Base-by-base conservation (phyloP, 768 basidiomycete genomes). In the Boletus speciosus region DNA sequence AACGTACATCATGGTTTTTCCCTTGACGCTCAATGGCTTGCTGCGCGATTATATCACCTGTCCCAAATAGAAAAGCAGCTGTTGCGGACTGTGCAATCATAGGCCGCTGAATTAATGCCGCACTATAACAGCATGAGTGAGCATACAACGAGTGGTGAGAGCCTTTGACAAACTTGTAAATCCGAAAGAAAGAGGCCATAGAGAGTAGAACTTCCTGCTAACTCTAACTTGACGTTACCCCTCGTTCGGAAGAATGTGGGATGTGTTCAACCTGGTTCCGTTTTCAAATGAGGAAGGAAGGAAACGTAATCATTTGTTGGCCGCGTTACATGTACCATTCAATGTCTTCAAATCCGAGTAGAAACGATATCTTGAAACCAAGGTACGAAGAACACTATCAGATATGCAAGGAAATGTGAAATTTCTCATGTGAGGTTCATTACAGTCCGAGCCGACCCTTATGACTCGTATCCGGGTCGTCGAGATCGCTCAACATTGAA, bases 11-110 rank as follows among this genome's bases (percentile, higher is more conserved):
- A 64, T 96, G 93, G 3, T 84, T 68, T 50, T 64, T 74, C 6
- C 91, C 90, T 59, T 75, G 81, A 62, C 75, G 76, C 65, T 95
- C 94, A 19, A 95, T 80, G 1, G 74, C 80, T 69, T 96, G 94
- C 70, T 97, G 93, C 0, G 93, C 93, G 40, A 95, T 79, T 1
- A 93, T 62, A 65, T 93, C 91, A 21, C 88, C 90, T 6, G 79
- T 74, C 41, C 87, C 85, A 58, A 91, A 92, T 9, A 92, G 73
- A 47, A 86, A 61, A 1, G 78, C 81, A 0, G 85, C 86, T 1
- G 87, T 87, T 0, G 72, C 69, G 52, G 83, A 87, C 59, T 88
- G 86, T 2, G 82, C 72, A 16, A 82, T 50, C 73, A 87, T 74
- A 0, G 88, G 88, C 12, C 81, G 76, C 11, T 83, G 79, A 47